These are phyloP conservation scores for Polychaeton citri DNA, from an alignment of 2,329 filamentous ascomycete species.

Conservation along the genomic window DNA sequence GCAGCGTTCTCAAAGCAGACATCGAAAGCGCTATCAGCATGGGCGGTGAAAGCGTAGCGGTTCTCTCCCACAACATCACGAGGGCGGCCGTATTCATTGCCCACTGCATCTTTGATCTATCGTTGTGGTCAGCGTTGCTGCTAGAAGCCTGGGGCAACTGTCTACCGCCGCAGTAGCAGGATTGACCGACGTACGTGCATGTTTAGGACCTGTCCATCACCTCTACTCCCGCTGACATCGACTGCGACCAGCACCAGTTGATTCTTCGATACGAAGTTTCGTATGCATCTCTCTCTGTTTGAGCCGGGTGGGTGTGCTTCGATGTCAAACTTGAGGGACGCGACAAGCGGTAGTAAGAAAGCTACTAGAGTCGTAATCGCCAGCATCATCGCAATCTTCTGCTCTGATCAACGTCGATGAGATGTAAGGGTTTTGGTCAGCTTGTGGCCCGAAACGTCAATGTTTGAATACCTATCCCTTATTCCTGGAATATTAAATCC, in stretches of 20 bases:
- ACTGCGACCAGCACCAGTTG: constrained; percentile 93
- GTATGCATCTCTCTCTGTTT: constrained; percentile 74
- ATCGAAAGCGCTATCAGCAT: constrained; percentile 52
- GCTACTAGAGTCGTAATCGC: constrained; percentile 25
- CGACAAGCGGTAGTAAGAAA: constrained; percentile 27
- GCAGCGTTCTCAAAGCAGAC: constrained; percentile 26
- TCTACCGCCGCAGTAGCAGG: no score
- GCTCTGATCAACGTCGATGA: no score
- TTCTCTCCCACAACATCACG: constrained; percentile 87
- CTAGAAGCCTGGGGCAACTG: no score
- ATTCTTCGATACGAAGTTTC: constrained; percentile 87
- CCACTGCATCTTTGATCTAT: constrained; percentile 86
- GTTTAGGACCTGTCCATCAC: constrained; percentile 86
- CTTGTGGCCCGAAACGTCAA: no score
- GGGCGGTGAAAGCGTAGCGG: constrained; percentile 85
- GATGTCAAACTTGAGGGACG: constrained; percentile 88
- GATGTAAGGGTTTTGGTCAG: no score
- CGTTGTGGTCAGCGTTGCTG: no score
- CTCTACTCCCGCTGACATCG: constrained; percentile 69
- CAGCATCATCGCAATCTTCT: no score
- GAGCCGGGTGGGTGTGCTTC: constrained; percentile 53
- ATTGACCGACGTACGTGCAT: constrained; percentile 76
- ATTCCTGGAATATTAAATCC: no score
- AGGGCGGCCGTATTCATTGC: constrained; percentile 88
- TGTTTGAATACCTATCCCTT: no score